Evolutionary conservation across 306 rosid genomes (phyloP), one percentile per base, ranked within the genome.

Genomic region (Lupinus albus): DNA sequence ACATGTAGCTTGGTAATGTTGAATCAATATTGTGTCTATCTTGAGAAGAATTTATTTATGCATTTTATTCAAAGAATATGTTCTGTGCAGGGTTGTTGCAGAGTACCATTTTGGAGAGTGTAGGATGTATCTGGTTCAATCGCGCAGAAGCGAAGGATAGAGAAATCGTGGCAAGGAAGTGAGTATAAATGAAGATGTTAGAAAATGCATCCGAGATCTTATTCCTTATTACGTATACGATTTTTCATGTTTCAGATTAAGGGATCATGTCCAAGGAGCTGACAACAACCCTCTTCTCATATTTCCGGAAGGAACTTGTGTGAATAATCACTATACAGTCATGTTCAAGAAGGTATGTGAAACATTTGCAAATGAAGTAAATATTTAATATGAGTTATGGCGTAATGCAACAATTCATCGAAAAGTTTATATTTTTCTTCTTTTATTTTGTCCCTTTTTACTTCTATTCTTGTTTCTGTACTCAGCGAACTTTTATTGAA

Each of bases 251-350:
- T 79, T 71, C 84, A 93, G 98, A 76, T 79, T 93, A 80, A 84
- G 96, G 80, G 96, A 88, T 0, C 98, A 93, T 70, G 91, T 88
- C 66, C 88, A 54, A 76, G 96, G 88, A 64, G 81, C 87, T 71
- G 98, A 89, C 79, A 91, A 82, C 68, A 93, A 88, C 66, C 98
- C 98, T 61, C 98, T 93, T 73, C 98, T 93, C 64, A 89, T 89
- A 83, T 93, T 93, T 79, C 98, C 98, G 0, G 96, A 93, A 75
- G 98, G 98, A 80, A 93, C 98, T 46, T 93, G 98, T 84, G 98
- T 93, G 67, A 93, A 93, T 83, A 93, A 93, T 75, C 90, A 93
- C 65, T 93, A 93, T 67, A 83, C 98, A 11, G 98, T 93, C 61
- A 89, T 93, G 98, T 93, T 93, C 80, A 93, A 93, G 84, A 93